These are phyloP conservation scores for Trametes elegans DNA, from an alignment of 768 basidiomycete species.

Conservation along the genomic window DNA sequence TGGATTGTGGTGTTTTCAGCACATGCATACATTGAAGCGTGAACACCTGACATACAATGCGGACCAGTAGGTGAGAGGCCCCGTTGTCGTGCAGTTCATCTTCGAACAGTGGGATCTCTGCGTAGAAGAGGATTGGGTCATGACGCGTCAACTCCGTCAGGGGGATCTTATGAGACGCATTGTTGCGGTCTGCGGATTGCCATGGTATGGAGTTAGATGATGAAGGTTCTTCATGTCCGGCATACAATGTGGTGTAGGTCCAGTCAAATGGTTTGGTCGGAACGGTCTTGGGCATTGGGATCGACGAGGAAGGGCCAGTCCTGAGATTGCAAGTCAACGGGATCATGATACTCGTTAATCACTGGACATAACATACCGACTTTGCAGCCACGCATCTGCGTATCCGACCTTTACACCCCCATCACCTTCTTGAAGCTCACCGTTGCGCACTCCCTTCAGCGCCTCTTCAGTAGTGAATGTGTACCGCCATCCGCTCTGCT, in stretches of 20 bases:
- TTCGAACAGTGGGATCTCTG: constrained; percentile 92
- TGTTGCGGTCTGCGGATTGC: constrained; percentile 53
- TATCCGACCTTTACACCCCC: constrained; percentile 94
- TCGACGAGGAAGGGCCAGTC: constrained; percentile 60
- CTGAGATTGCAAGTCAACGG: constrained; percentile 44
- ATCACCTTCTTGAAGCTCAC: constrained; percentile 73
- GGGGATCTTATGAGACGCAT: constrained; percentile 68
- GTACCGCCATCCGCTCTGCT: constrained; percentile 59
- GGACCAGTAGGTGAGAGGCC: constrained; percentile 75
- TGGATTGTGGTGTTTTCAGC: constrained; percentile 30
- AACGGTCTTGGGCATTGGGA: constrained; percentile 70
- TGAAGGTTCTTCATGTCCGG: constrained; percentile 48
- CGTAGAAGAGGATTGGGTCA: constrained; percentile 98
- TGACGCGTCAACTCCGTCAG: constrained; percentile 80
- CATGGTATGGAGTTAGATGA: constrained; percentile 37
- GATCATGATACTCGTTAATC: not conserved
- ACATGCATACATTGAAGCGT: too few species aligned
- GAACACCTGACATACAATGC: constrained; percentile 66
- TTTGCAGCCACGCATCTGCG: constrained; percentile 91
- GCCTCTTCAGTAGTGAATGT: constrained; percentile 68
- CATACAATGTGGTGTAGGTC: constrained; percentile 93
- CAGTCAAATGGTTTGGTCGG: constrained; percentile 91
- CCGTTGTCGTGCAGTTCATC: constrained; percentile 98
- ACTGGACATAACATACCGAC: constrained; percentile 52
- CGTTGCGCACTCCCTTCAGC: constrained; percentile 69